Percentiles rank a stretch among this genome's conserved stretches.
These are phyloP conservation scores for Prosopis cineraria DNA, from an alignment of 306 rosid genomes.

Conservation along the genomic window DNA sequence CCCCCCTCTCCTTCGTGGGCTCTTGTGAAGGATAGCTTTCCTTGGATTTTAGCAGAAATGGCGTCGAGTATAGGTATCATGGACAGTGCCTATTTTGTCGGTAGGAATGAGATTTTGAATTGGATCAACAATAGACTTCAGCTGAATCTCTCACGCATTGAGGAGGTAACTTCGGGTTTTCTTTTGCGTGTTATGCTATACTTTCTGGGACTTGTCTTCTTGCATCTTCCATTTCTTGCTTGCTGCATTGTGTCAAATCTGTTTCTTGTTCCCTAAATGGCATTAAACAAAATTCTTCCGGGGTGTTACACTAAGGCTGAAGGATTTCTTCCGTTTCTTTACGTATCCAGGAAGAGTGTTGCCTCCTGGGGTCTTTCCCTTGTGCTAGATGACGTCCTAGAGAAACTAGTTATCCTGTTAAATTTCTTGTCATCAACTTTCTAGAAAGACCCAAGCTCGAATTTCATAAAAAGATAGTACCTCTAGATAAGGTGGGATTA, in stretches of 20 bases:
- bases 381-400: background rate
- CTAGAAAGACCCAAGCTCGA: background rate
- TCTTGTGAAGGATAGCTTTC: background rate
- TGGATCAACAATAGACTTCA: slow-evolving; percentile 97
- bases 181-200: background rate
- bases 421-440: background rate
- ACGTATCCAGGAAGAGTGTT: background rate
- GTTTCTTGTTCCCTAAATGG: background rate
- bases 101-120: slow-evolving; percentile 90
- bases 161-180: slow-evolving; percentile 59
- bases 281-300: background rate
- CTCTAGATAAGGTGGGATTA: slow-evolving; percentile 4
- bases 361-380: background rate
- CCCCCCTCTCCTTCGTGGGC: background rate
- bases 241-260: background rate
- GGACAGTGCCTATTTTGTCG: slow-evolving; percentile 98
- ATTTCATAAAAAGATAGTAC: background rate
- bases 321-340: slow-evolving; percentile 15
- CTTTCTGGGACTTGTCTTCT: background rate
- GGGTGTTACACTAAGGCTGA: background rate
- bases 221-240: slow-evolving; percentile 10
- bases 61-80: slow-evolving; percentile 91
- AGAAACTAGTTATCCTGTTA: background rate
- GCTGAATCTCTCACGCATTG: slow-evolving; percentile 91
- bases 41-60: slow-evolving; percentile 49